Evolutionary conservation across 2,329 filamentous ascomycete genomes (phyloP).

Genomic region (Arthrobotrys musiformis): DNA sequence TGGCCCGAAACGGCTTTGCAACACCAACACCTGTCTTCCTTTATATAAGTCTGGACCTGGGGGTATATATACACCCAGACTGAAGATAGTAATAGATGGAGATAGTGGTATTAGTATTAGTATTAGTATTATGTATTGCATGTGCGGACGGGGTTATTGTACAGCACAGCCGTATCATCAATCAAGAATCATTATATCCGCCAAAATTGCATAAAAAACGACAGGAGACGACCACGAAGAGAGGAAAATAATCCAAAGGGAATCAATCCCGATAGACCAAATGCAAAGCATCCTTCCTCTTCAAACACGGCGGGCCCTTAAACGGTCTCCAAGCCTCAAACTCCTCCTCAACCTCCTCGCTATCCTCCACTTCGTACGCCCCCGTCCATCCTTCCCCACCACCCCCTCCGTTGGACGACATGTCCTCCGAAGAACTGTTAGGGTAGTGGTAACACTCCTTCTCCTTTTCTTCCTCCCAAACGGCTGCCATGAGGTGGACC

Average conservation of each 20-base stretch:
- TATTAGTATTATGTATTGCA: too few relatives aligned
- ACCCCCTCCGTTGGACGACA: background rate
- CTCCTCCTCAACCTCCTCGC: background rate
- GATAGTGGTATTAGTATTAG: too few relatives aligned
- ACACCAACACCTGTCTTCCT: background rate
- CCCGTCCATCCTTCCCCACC: background rate
- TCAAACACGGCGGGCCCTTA: constrained; percentile 36
- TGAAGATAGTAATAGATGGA: too few relatives aligned
- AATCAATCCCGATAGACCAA: background rate
- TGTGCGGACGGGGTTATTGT: too few relatives aligned
- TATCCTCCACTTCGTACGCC: background rate
- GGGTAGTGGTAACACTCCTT: background rate
- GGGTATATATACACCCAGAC: too few relatives aligned
- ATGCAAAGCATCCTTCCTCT: constrained; percentile 19
- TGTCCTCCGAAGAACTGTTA: background rate
- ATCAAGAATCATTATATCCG: too few relatives aligned
- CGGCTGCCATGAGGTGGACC: constrained; percentile 21
- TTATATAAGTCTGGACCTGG: too few relatives aligned
- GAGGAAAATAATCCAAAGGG: too few relatives aligned
- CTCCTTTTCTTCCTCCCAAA: constrained; percentile 38
- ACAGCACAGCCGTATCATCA: too few relatives aligned
- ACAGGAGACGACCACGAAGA: background rate
- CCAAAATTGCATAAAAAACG: too few relatives aligned
- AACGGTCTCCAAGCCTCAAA: constrained; percentile 3
- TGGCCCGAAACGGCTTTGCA: background rate